Evolutionary conservation across 345 rosid species (phyloP).

Genomic region (Heritiera fomes): DNA sequence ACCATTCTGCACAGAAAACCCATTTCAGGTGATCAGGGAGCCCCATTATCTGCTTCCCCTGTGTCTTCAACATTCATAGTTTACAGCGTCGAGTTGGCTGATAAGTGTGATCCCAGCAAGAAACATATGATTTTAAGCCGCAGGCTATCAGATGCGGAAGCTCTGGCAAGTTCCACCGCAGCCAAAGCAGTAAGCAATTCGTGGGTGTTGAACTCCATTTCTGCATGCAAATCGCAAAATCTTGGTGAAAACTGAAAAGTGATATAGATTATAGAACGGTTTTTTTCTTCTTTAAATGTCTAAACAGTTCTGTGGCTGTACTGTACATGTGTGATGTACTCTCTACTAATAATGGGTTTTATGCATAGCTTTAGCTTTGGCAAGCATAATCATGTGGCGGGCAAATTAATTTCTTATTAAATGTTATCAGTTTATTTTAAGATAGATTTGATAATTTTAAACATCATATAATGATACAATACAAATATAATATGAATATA

Average conservation of each 20-base stretch:
- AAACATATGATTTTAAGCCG: slow-evolving; percentile 42
- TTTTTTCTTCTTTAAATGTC: background rate
- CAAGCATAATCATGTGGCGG: background rate
- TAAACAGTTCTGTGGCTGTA: background rate
- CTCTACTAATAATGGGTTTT: background rate
- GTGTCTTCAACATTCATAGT: slow-evolving; percentile 50
- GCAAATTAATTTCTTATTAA: background rate
- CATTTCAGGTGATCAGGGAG: slow-evolving; percentile 34
- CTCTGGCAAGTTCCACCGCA: slow-evolving; percentile 57
- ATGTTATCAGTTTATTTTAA: too few species aligned
- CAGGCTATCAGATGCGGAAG: slow-evolving; percentile 59
- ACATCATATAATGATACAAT: too few species aligned
- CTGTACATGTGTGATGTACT: background rate
- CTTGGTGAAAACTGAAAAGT: slow-evolving; percentile 22
- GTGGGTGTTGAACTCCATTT: slow-evolving; percentile 85
- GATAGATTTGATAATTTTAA: too few species aligned
- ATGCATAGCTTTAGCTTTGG: background rate
- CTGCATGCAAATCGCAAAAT: slow-evolving; percentile 59
- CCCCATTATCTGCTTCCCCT: slow-evolving; percentile 19
- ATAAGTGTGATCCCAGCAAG: slow-evolving; percentile 42
- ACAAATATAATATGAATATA: too few species aligned
- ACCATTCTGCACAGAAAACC: slow-evolving; percentile 69
- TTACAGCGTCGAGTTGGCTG: slow-evolving; percentile 64
- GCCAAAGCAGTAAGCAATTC: slow-evolving; percentile 70
- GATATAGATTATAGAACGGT: background rate